phyloP scores from a whole-genome alignment of 108 stramenopile genomes.

The Conticribra weissflogii region DNA sequence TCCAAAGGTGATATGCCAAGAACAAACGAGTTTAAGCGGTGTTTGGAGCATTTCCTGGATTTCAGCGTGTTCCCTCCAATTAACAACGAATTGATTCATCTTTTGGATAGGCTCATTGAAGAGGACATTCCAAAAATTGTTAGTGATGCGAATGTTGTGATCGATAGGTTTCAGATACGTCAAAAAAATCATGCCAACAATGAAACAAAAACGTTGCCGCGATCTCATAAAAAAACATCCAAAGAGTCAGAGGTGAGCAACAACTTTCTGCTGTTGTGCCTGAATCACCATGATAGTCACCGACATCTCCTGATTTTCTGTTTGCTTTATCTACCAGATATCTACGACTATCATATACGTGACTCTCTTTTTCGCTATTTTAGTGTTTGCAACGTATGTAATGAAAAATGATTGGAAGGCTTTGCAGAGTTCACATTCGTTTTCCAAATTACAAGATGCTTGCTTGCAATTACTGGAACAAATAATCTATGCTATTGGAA shows the following conservation, averaged over 20 bases:
- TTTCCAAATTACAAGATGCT: neutral
- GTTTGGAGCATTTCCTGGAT: conserved; percentile 40
- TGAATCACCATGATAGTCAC: no score
- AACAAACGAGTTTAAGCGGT: conserved; percentile 49
- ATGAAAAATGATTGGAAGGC: neutral
- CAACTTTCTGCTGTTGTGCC: no score
- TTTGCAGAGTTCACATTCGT: neutral
- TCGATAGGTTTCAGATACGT: conserved; percentile 6
- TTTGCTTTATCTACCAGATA: neutral
- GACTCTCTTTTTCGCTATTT: neutral
- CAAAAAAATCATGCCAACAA: neutral
- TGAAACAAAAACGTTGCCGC: neutral
- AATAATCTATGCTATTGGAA: neutral
- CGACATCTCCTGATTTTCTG: no score
- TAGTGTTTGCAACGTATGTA: neutral
- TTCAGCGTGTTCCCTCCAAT: conserved; percentile 50
- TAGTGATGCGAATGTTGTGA: conserved; percentile 31
- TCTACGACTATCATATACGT: neutral
- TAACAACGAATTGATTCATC: conserved; percentile 27
- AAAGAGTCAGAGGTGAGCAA: no score
- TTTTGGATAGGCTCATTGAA: conserved; percentile 36
- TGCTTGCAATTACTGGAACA: neutral
- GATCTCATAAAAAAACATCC: neutral
- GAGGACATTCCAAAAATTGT: conserved; percentile 51
- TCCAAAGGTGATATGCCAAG: conserved; percentile 71